These are phyloP conservation scores for Cornus suecica DNA, from an alignment of 148 eudicot species.

Conservation along the genomic window DNA sequence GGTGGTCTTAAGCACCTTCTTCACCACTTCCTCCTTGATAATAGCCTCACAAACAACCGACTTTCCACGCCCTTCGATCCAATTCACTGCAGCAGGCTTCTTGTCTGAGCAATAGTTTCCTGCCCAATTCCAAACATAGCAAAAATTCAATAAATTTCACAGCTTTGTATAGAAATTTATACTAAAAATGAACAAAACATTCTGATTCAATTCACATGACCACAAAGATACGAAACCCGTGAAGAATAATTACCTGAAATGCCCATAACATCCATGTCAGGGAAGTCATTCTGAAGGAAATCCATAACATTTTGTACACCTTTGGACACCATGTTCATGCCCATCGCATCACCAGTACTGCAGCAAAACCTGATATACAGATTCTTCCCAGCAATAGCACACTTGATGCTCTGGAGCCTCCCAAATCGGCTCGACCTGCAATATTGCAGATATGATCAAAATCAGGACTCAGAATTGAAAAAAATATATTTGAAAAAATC, in stretches of 20 bases:
- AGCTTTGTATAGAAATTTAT: too few species aligned
- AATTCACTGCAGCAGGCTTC: slow-evolving; percentile 36
- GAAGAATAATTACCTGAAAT: slow-evolving; percentile 45
- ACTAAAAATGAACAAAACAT: too few species aligned
- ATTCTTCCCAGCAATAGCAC: slow-evolving; percentile 78
- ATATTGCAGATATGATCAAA: too few species aligned
- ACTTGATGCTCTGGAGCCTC: slow-evolving; percentile 61
- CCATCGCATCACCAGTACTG: slow-evolving; percentile 93
- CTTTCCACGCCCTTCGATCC: slow-evolving; percentile 89
- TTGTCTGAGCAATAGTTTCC: slow-evolving; percentile 72
- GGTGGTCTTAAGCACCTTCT: slow-evolving; percentile 63
- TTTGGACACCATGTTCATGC: slow-evolving; percentile 97
- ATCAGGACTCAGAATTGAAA: too few species aligned
- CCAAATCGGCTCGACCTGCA: slow-evolving; percentile 82
- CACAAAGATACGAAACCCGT: too few species aligned
- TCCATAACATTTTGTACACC: slow-evolving; percentile 84
- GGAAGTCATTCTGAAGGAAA: slow-evolving; percentile 63
- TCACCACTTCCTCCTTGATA: slow-evolving; percentile 69
- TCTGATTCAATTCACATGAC: too few species aligned
- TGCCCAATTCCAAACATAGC: not conserved
- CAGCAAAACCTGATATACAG: slow-evolving; percentile 69
- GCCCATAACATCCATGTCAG: slow-evolving; percentile 88
- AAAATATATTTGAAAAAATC: too few species aligned
- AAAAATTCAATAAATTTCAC: not conserved
- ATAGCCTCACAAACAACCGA: slow-evolving; percentile 86